These are phyloP conservation scores for Glycyrrhiza uralensis DNA, from an alignment of 306 rosid species.

Conservation along the genomic window DNA sequence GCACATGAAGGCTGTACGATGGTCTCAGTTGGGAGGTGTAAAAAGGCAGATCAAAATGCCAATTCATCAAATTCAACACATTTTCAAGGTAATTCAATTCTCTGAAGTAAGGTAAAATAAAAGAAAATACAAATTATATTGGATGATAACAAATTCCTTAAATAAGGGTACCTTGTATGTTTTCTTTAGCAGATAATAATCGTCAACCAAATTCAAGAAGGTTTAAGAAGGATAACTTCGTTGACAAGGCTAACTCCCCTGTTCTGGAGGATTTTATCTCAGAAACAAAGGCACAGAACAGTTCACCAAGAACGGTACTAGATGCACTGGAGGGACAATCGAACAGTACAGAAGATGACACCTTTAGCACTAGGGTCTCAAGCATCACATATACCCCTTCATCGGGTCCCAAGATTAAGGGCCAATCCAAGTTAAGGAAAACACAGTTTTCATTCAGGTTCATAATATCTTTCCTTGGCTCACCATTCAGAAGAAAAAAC, in stretches of 20 bases:
- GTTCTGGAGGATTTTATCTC: conserved; percentile 24
- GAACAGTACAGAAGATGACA: conserved; percentile 73
- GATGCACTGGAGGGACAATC: conserved; percentile 57
- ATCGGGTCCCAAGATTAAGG: conserved; percentile 20
- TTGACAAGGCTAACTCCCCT: conserved; percentile 34
- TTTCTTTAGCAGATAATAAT: conserved; percentile 25
- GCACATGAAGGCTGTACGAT: conserved; percentile 57
- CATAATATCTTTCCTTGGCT: conserved; percentile 59
- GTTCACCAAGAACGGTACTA: conserved; percentile 57
- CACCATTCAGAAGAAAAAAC: conserved; percentile 63
- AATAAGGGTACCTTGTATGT: neutral
- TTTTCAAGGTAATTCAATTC: conserved; percentile 52
- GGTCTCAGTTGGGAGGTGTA: conserved; percentile 49
- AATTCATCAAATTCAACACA: conserved; percentile 33
- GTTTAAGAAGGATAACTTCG: conserved; percentile 21
- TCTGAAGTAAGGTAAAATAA: neutral
- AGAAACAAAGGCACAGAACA: conserved; percentile 29
- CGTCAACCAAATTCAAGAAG: conserved; percentile 30
- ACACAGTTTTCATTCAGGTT: conserved; percentile 54
- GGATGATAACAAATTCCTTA: neutral
- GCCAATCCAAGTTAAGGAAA: conserved; percentile 34
- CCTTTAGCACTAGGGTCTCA: conserved; percentile 56
- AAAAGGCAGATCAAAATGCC: conserved; percentile 26
- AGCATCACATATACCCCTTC: conserved; percentile 50
- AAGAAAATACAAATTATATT: neutral